Evolutionary conservation across 140 eudicot species (phyloP), one percentile per base, ranked within the genome.

Genomic region (Cichorium intybus): DNA sequence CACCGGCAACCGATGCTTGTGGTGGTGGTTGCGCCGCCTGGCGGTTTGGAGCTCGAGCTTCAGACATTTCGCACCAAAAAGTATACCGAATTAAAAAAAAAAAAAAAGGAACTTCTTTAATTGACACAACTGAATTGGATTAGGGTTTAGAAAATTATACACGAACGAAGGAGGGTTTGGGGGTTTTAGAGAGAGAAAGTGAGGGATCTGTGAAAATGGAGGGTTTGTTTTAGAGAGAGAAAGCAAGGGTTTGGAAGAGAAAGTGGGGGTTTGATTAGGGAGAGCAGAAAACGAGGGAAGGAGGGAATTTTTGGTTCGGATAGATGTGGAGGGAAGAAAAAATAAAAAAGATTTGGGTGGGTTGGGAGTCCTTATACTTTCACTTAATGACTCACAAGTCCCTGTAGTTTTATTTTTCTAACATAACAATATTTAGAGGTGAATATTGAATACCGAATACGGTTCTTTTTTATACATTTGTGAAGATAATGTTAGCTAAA

Each of bases 251-350:
- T 80, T 63, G 62, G 72, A 65, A 55, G 68, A 74, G 75, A 73
- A 66, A 74, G 79, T 66, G 66, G 73, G 68, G 14, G 66, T 21
- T 56, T 28, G 61, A 56, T 56, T 33, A 70, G 62, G 66, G 62
- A 75, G 74, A 64, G 85, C 47, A 75, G 76, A 71, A 80, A 80
- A 80, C 85, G 85, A 80, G 88, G 82, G 82, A 81, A 81, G 82
- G 68, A 83, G 75, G 85, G 87, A 83, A 81, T 67, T 75, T 79
- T 84, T 84, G 61, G 84, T 85, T 79, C 83, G 85, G 81, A 79
- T 85, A 72, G 77, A 78, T 79, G 85, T 85, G 93, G 93, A 85
- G 88, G 88, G 93, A 85, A 85, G 76, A 68, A 73, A 73, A 62
- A 56, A 56, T 43, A 47, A 46, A 56, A 53, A 24, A 17, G 11